Evolutionary conservation across 192 early-diverging fungal genomes (phyloP), one percentile per base, ranked within the genome.

Genomic region (Podila clonocystis): DNA sequence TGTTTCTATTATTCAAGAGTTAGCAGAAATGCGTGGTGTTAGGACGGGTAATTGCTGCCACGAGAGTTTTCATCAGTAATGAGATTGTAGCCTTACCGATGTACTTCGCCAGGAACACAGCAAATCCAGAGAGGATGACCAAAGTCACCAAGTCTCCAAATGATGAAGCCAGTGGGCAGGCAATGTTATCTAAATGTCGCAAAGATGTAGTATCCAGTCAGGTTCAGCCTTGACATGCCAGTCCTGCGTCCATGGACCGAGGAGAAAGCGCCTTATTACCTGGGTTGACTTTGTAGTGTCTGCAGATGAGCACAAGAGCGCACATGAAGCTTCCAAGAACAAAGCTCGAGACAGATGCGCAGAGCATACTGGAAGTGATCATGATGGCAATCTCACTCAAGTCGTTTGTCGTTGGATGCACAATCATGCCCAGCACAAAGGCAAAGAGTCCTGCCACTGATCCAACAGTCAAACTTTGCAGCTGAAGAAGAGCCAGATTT

Each of bases 241-340:
- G 13, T 13, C 41, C 13, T 45, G 41, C 15, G 41, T 45, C 13
- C 2, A 4, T 17, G 52, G 22, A 5, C n/a, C 13, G 2, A 45
- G 11, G 11, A 58, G 36, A 63, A 41, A 59, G 50, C 52, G 19
- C 11, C 22, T 62, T 5, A 57, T 50, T 80, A 90, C 89, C 96
- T 38, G 96, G 96, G 70, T 97, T 93, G 26, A 97, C 86, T 2
- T 85, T 75, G 50, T 87, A 84, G 24, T 74, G 72, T 50, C 91
- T 83, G 70, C 93, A 91, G 17, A 89, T 73, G 24, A 88, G 78
- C 26, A 97, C 90, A 0, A 93, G 88, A 0, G 67, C 73, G 57
- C 92, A 90, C 80, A 93, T 94, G 66, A 95, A 86, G 8, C 89
- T 65, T 28, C 94, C 94, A 22, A 96, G 80, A 7, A 95, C 82